A percentile compares a stretch with the other conserved stretches of the same genome.
phyloP scores from a whole-genome alignment of 2,329 filamentous ascomycete genomes.

The Scytalidium lignicola region DNA sequence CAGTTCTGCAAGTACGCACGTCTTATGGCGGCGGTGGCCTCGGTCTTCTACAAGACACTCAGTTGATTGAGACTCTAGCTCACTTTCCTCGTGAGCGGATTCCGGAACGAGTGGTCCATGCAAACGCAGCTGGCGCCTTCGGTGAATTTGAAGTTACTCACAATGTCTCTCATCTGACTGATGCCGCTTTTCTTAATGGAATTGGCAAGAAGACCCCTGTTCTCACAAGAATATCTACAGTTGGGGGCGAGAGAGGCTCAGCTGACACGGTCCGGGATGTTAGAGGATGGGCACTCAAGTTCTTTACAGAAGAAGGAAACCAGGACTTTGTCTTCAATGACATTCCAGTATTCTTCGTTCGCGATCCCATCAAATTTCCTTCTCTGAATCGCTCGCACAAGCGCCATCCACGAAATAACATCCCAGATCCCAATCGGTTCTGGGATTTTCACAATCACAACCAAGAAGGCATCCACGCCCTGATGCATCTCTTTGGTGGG shows the following conservation, averaged over 20 bases:
- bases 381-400: slow-evolving; percentile 41
- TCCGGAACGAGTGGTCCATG: slow-evolving; percentile 46
- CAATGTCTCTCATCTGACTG: slow-evolving; percentile 51
- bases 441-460: slow-evolving; percentile 34
- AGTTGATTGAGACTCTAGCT: slow-evolving; percentile 1
- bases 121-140: slow-evolving; percentile 39
- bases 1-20: neutral
- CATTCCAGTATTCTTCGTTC: slow-evolving; percentile 38
- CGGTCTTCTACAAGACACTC: slow-evolving; percentile 1
- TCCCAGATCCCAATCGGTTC: slow-evolving; percentile 22
- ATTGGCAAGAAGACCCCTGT: slow-evolving; percentile 49
- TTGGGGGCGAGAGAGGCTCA: slow-evolving; percentile 40
- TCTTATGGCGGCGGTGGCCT: slow-evolving; percentile 1
- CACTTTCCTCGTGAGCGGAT: slow-evolving; percentile 4
- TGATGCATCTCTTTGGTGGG: slow-evolving; percentile 47
- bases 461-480: slow-evolving; percentile 42
- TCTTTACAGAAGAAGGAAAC: slow-evolving; percentile 48
- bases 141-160: slow-evolving; percentile 53
- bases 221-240: slow-evolving; percentile 42
- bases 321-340: slow-evolving; percentile 43
- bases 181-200: slow-evolving; percentile 46
- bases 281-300: slow-evolving; percentile 44
- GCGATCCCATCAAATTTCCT: slow-evolving; percentile 44
- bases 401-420: slow-evolving; percentile 33
- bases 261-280: slow-evolving; percentile 44